Evolutionary conservation across 257 asterid species (phyloP).

Genomic region (Anisodus acutangulus): DNA sequence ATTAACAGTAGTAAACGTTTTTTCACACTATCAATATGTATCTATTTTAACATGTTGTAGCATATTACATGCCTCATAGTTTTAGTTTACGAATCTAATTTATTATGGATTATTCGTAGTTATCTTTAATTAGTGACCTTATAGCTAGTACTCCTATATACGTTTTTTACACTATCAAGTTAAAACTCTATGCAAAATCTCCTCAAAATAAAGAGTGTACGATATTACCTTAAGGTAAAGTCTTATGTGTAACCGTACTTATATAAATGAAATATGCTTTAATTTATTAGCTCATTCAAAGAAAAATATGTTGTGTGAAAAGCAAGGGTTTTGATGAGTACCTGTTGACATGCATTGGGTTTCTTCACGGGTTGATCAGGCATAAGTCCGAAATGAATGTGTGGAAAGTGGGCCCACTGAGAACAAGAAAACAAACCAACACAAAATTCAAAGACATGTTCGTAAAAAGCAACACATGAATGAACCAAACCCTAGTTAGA

Average conservation of each 20-base stretch:
- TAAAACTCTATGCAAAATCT: not conserved
- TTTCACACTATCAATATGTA: too few species aligned
- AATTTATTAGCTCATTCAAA: not conserved
- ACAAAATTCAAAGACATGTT: conserved; percentile 20
- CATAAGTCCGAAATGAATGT: conserved; percentile 98
- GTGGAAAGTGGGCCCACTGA: conserved; percentile 99
- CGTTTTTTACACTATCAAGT: not conserved
- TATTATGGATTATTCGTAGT: not conserved
- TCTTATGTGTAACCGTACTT: not conserved
- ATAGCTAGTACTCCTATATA: not conserved
- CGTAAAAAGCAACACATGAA: not conserved
- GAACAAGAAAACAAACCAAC: conserved; percentile 41
- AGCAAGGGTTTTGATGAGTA: conserved; percentile 54
- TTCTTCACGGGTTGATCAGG: conserved; percentile 99
- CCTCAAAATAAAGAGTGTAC: not conserved
- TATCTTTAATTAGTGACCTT: not conserved
- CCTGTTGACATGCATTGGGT: conserved; percentile 92
- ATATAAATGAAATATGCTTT: conserved; percentile 18
- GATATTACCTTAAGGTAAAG: not conserved
- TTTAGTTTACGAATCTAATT: not conserved
- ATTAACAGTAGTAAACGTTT: too few species aligned
- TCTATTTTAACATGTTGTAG: not conserved
- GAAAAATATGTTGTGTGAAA: not conserved
- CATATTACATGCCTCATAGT: too few species aligned
- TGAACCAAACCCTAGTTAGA: conserved; percentile 28